Evolutionary conservation across 768 basidiomycete species (phyloP).

Genomic region (Mycena floridula): DNA sequence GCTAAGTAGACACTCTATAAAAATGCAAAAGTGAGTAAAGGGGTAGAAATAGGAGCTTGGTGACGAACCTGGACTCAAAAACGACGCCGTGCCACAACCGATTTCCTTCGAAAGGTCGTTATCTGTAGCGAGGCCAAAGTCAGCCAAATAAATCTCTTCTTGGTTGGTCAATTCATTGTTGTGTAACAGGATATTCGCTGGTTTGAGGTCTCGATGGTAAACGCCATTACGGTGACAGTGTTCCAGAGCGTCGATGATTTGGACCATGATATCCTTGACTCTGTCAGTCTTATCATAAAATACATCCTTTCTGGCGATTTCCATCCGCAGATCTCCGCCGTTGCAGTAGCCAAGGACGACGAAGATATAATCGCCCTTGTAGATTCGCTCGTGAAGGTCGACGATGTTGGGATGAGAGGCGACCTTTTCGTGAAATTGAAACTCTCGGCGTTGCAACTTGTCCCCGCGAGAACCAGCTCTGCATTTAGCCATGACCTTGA

Average conservation of each 20-base stretch:
- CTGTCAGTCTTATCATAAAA: constrained; percentile 56
- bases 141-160: constrained; percentile 52
- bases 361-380: constrained; percentile 59
- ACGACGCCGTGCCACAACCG: constrained; percentile 53
- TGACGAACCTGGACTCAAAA: constrained; percentile 69
- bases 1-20: too few species aligned
- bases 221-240: too few species aligned
- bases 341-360: constrained; percentile 53
- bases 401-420: constrained; percentile 59
- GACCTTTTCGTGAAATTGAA: constrained; percentile 48
- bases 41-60: too few species aligned
- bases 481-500: constrained; percentile 70
- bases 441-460: constrained; percentile 62
- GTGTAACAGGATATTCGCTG: constrained; percentile 58
- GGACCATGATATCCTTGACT: constrained; percentile 62
- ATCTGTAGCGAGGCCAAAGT: constrained; percentile 69
- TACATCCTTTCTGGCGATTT: constrained; percentile 48
- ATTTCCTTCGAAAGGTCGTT: constrained; percentile 38
- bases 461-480: constrained; percentile 47
- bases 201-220: too few species aligned
- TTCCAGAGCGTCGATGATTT: constrained; percentile 73
- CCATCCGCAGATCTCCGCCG: constrained; percentile 64
- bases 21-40: too few species aligned
- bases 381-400: constrained; percentile 57
- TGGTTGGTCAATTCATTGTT: constrained; percentile 55